Conservation (phyloP, 805 yeast species). For the Danielia reshetovae region DNA sequence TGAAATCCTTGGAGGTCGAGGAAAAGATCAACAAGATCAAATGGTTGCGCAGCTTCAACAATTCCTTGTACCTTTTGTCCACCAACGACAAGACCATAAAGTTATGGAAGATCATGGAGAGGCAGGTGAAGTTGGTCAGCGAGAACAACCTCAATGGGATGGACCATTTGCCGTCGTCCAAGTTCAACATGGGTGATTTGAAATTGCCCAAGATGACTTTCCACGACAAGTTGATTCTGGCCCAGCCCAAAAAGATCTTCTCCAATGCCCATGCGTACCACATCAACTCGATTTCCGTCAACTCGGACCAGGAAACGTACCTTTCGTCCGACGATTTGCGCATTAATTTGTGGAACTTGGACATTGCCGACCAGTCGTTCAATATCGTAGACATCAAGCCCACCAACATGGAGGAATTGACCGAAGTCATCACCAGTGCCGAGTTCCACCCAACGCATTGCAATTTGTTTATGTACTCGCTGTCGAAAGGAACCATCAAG, state of each 20-base stretch:
- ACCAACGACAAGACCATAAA: slow-evolving; percentile 98
- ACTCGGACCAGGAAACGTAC: slow-evolving; percentile 94
- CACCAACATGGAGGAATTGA: slow-evolving; percentile 96
- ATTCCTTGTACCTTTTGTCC: slow-evolving; percentile 83
- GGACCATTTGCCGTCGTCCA: slow-evolving; percentile 21
- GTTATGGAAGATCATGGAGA: slow-evolving; percentile 93
- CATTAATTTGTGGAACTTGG: slow-evolving; percentile 92
- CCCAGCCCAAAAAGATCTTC: slow-evolving; percentile 87
- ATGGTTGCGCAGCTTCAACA: slow-evolving; percentile 87
- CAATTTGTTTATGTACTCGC: slow-evolving; percentile 90
- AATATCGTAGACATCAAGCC: slow-evolving; percentile 98
- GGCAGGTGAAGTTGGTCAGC: slow-evolving; percentile 84
- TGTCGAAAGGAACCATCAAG: slow-evolving; percentile 93
- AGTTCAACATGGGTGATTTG: slow-evolving; percentile 39
- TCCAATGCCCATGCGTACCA: slow-evolving; percentile 98
- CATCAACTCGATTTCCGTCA: slow-evolving; percentile 90
- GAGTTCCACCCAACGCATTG: slow-evolving; percentile 94
- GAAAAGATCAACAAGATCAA: slow-evolving; percentile 97
- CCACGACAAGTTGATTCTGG: slow-evolving; percentile 93
- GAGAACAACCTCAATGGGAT: slow-evolving; percentile 67
- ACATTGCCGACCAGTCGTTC: slow-evolving; percentile 90
- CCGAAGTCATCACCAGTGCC: slow-evolving; percentile 95
- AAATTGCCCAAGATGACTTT: slow-evolving; percentile 84
- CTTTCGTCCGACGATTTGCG: slow-evolving; percentile 91
- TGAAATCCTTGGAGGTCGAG: slow-evolving; percentile 93